Base-by-base conservation (phyloP, 306 rosid species). In the Dalbergia cochinchinensis region DNA sequence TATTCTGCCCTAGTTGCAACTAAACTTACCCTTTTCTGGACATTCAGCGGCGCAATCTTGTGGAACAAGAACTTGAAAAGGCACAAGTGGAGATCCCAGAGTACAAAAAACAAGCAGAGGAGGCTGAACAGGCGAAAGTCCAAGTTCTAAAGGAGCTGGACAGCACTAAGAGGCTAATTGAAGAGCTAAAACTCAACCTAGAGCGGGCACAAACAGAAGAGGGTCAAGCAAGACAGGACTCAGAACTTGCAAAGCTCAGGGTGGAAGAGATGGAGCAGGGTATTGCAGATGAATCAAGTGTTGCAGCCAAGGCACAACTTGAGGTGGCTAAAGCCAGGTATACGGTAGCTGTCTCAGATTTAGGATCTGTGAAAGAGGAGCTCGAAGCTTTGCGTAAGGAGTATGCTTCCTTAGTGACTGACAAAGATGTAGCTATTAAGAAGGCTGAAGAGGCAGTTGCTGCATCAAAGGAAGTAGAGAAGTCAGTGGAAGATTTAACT, bases 251-350 rank as follows among this genome's bases (percentile, higher is more conserved):
- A 45, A 89, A 90, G 88, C 99, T 96, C 68, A 90, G 99, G 83
- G 99, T 96, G 82, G 98, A 93, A 87, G 99, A 96, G 90, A 91
- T 96, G 97, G 99, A 96, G 90, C 98, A 96, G 84, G 99, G 99
- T 44, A 89, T 96, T 74, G 98, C 97, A 67, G 98, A 93, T 4
- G 99, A 93, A 82, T 88, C 99, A 39, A 96, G 99, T 72, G 89
- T 93, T 65, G 99, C 99, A 77, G 98, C 97, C 87, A 93, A 89
- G 96, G 97, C 96, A 5, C 99, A 96, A 80, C 98, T 93, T 67
- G 94, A 96, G 90, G 98, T 96, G 68, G 99, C 99, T 47, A 96
- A 90, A 88, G 94, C 94, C 10, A 89, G 99, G 86, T 90, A 87
- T 76, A 12, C 87, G 31, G 86, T 96, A 73, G 98, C 99, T 31